Evolutionary conservation across 139 green algal species (phyloP), one percentile per base, ranked within the genome.

Genomic region (Chlamydomonas sp.): DNA sequence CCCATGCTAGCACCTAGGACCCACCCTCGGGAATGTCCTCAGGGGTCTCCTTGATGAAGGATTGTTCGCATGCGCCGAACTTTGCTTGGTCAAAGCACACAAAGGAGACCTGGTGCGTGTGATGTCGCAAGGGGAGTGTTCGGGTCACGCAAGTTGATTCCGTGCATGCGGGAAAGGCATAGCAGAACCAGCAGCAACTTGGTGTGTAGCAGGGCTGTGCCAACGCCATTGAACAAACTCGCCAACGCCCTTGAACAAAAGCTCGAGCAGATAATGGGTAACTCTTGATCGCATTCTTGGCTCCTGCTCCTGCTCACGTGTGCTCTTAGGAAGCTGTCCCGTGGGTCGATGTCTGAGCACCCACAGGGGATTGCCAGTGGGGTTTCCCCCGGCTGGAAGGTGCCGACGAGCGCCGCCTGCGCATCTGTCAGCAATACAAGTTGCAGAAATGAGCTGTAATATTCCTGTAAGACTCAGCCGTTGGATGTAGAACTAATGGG

Each of bases 31-130:
- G 72, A 31, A 89, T n/a, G 69, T 89, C 85, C 68, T 78, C 31
- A 3, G 73, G 78, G 4, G 85, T 89, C 60, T 89, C 14, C 67
- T 4, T 63, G 69, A 89, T 89, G 78, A 89, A 89, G 85, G 78
- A 31, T 78, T 85, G 62, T 31, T 57, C 10, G 78, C 85, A 89
- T 4, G 63, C 18, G 1, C 78, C 85, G 62, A 80, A 89, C 10
- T 69, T n/a, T 2, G 78, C 78, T 69, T 89, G 85, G 58, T 85
- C 78, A 4, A 81, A 79, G 78, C 85, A 89, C n/a, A 12, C n/a
- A 31, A 63, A 89, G 5, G 64, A n/a, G 17, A 89, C 85, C 71
- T 81, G 31, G 31, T 82, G 63, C 59, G 15, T 57, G 64, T 6
- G 59, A 4, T 10, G 9, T 18, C 49, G 5, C 77, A 60, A 12